Evolutionary conservation across 2,329 filamentous ascomycete species (phyloP).

Genomic region (Xylariaceae sp.): DNA sequence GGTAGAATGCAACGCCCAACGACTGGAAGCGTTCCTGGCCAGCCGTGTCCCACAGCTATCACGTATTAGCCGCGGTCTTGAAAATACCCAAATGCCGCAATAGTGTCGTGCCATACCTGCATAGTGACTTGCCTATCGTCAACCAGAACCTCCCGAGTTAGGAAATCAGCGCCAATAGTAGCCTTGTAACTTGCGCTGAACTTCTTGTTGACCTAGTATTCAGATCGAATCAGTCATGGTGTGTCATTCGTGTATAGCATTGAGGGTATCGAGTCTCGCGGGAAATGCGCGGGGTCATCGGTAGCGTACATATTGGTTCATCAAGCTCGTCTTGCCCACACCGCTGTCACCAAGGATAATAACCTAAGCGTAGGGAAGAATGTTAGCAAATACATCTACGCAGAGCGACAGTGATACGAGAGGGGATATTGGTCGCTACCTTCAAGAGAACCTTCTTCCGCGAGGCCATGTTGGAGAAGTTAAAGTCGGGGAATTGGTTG

Average conservation of each 20-base stretch:
- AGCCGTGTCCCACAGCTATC: constrained; percentile 92
- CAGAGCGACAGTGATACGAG: constrained; percentile 1
- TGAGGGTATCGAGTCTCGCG: neutral
- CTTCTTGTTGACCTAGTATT: constrained; percentile 91
- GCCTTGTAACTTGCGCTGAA: constrained; percentile 99
- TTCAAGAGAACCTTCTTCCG: constrained; percentile 89
- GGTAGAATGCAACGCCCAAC: constrained; percentile 93
- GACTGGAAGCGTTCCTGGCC: constrained; percentile 98
- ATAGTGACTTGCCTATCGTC: constrained; percentile 97
- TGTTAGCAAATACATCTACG: constrained; percentile 5
- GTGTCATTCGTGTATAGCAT: neutral
- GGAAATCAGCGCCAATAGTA: constrained; percentile 96
- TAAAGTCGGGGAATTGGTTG: constrained; percentile 4
- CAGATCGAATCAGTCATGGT: neutral
- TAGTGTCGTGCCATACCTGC: constrained; percentile 58
- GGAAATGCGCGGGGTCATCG: neutral
- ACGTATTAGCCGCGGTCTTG: constrained; percentile 18
- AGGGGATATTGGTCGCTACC: constrained; percentile 44
- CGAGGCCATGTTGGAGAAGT: constrained; percentile 57
- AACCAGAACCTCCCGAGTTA: constrained; percentile 95
- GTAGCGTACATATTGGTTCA: constrained; percentile 99
- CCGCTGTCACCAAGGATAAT: constrained; percentile 99
- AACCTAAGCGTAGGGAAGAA: constrained; percentile 53
- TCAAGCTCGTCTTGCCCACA: constrained; percentile 98
- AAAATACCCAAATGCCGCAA: constrained; percentile 2